These are phyloP conservation scores for Choricystis sp. DNA, from an alignment of 139 green algal species.

Conservation along the genomic window DNA sequence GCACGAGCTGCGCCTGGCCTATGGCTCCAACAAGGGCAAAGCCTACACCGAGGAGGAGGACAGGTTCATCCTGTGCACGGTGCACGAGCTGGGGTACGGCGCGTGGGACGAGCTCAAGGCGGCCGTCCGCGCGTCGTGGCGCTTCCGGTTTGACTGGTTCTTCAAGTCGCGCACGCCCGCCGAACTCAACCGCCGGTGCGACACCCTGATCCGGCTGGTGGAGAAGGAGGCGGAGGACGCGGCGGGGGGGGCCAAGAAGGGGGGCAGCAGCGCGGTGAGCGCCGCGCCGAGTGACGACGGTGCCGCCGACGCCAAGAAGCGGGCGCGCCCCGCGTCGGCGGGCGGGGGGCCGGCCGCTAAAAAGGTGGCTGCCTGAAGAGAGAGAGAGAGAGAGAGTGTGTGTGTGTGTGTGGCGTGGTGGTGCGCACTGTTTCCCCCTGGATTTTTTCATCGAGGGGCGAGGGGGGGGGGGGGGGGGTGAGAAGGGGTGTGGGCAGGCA, in stretches of 20 bases:
- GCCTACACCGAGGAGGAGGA: slow-evolving; percentile 98
- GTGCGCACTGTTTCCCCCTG: no score
- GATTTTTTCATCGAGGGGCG: no score
- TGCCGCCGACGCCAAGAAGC: slow-evolving; percentile 28
- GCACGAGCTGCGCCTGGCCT: slow-evolving; percentile 61
- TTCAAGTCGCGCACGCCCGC: slow-evolving; percentile 88
- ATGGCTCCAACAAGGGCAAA: slow-evolving; percentile 93
- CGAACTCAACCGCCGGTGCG: slow-evolving; percentile 62
- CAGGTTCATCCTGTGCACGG: slow-evolving; percentile 94
- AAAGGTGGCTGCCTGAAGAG: no score
- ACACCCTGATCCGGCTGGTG: slow-evolving; percentile 94
- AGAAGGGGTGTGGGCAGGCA: no score
- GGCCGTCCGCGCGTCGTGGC: slow-evolving; percentile 73
- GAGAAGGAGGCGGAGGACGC: slow-evolving; percentile 77
- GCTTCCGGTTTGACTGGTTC: slow-evolving; percentile 99
- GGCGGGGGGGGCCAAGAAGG: neutral
- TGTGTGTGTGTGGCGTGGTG: no score
- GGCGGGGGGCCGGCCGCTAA: no score
- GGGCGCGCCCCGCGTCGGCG: no score
- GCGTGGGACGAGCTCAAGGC: slow-evolving; percentile 96
- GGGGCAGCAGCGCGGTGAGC: neutral
- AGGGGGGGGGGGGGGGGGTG: no score
- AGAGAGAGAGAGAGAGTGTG: no score
- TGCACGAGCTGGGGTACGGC: slow-evolving; percentile 91
- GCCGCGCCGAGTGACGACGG: slow-evolving; percentile 29